Evolutionary conservation across 1,284 basidiomycete species (phyloP), one percentile per base, ranked within the genome.

Genomic region (Cutaneotrichosporon curvatum): DNA sequence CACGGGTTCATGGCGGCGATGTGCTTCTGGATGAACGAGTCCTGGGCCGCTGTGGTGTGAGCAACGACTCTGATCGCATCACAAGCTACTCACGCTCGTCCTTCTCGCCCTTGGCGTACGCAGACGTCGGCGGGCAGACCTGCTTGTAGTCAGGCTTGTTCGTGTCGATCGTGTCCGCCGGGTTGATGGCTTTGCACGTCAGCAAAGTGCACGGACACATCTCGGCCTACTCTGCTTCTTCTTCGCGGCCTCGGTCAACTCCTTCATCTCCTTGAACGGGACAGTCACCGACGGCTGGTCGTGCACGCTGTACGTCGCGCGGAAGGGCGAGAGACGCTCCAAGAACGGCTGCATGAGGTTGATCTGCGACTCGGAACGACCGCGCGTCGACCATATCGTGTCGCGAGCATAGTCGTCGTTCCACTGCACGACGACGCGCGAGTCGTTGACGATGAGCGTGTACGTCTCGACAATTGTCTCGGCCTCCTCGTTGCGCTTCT

Each of bases 311-410:
- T 67, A 71, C 0, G 71, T 73, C 0, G 71, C 67, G 37, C 70
- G 59, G 28, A 54, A 34, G 33, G 28, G 10, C 14, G 33, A 35
- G 9, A 73, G 39, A 19, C 62, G 39, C n/a, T 57, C 55, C 40
- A 72, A 46, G 57, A 73, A 73, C 25, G 68, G 65, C 51, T 72
- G 70, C 68, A 73, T 68, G 45, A 73, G 46, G 49, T 73, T 72
- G 61, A 68, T 66, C 57, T 73, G 71, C 32, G 55, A 56, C 48
- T 73, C 72, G 7, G 69, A 70, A 36, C 72, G 57, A 1, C 61
- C 57, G 40, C 70, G 43, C 18, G 61, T 61, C 6, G 64, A 63
- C 62, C 65, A 67, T 69, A 70, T 71, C 14, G 51, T 63, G 46
- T 73, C 66, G 37, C 70, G 53, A 5, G 68, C 67, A 43, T 73